A percentile compares a stretch with the other conserved stretches of the same genome.
phyloP scores from a whole-genome alignment of 148 eudicot species.

The Rhododendron ferrugineum region DNA sequence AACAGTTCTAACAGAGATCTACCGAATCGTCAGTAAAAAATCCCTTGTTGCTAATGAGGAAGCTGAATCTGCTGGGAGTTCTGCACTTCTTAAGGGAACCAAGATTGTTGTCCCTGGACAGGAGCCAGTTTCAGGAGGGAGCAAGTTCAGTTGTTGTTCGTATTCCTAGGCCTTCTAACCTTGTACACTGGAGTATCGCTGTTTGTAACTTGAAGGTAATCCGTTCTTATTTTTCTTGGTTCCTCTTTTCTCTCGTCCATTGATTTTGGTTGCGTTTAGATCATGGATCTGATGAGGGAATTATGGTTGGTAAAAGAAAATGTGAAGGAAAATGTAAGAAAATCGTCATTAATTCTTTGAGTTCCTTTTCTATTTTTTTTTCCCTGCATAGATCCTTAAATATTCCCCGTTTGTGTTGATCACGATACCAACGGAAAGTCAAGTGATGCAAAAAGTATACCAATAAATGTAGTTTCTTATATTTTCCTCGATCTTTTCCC shows the following conservation, averaged over 20 bases:
- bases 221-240: background rate
- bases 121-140: constrained; percentile 1
- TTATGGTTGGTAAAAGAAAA: background rate
- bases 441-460: background rate
- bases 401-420: background rate
- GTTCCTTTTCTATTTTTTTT: background rate
- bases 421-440: background rate
- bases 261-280: background rate
- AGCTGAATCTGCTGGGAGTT: background rate
- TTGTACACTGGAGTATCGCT: background rate
- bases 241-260: background rate
- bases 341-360: background rate
- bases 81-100: constrained; percentile 2
- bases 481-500: background rate
- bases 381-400: background rate
- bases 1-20: constrained; percentile 31
- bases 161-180: background rate
- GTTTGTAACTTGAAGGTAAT: background rate
- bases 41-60: constrained; percentile 25
- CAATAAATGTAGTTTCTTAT: background rate
- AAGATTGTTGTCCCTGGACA: constrained; percentile 1
- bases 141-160: background rate
- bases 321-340: background rate
- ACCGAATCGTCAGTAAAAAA: constrained; percentile 33
- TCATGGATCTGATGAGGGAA: background rate